These are phyloP conservation scores for Vicia sativa DNA, from an alignment of 306 rosid species.

Conservation along the genomic window DNA sequence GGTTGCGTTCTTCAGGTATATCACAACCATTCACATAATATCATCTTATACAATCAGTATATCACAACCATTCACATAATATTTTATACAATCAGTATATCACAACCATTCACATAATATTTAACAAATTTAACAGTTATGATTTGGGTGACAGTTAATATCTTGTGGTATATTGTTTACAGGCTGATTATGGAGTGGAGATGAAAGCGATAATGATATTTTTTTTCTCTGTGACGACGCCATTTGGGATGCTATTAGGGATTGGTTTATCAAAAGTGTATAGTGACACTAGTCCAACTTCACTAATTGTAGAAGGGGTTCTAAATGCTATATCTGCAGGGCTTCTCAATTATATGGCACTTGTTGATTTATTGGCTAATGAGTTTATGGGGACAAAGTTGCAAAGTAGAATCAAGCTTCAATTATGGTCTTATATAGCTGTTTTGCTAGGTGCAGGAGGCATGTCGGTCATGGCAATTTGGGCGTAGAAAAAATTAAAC, in stretches of 20 bases:
- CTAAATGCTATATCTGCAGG: constrained; percentile 71
- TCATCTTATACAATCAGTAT: no score
- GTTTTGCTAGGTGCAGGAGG: constrained; percentile 68
- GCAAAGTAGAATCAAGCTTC: constrained; percentile 55
- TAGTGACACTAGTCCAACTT: constrained; percentile 50
- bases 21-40: no score
- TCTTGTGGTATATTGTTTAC: neutral
- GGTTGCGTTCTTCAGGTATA: constrained; percentile 75
- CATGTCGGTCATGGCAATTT: constrained; percentile 72
- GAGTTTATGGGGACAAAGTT: constrained; percentile 65
- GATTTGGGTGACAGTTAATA: no score
- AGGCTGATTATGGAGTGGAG: constrained; percentile 62
- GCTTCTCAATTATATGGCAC: constrained; percentile 65
- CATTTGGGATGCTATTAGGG: constrained; percentile 67
- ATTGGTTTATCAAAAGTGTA: constrained; percentile 59
- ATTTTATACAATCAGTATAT: no score
- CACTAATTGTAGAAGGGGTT: constrained; percentile 67
- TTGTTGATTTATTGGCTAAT: constrained; percentile 61
- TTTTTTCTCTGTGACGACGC: constrained; percentile 71
- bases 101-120: no score
- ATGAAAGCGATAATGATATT: constrained; percentile 52
- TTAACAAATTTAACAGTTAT: no score
- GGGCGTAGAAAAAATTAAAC: constrained; percentile 50
- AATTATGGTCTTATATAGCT: constrained; percentile 45
- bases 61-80: no score